Percentiles rank a stretch among this genome's conserved stretches.
Evolutionary conservation across 2,329 filamentous ascomycete genomes (phyloP).

Genomic region (Arthroderma sp.): DNA sequence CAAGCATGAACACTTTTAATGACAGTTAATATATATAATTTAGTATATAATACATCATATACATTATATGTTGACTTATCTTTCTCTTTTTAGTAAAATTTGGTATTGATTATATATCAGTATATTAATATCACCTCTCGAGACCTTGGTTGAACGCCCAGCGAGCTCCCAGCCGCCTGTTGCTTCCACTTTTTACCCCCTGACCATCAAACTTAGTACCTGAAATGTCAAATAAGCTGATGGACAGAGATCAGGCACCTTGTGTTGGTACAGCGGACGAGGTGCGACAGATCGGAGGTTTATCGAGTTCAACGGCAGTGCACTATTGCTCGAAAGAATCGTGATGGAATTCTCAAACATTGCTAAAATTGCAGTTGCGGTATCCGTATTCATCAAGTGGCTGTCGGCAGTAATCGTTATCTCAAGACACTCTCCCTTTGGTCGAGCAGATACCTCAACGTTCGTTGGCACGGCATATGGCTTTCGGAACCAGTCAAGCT

Average conservation of each 20-base stretch:
- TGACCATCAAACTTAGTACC: constrained; percentile 8
- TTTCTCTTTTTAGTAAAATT: too few relatives aligned
- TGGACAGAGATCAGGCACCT: constrained; percentile 6
- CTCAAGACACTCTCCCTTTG: constrained; percentile 2
- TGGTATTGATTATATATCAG: too few relatives aligned
- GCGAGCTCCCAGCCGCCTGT: background rate
- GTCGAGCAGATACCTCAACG: constrained; percentile 9
- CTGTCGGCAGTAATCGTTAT: constrained; percentile 7
- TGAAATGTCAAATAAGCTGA: constrained; percentile 10
- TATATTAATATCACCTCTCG: too few relatives aligned
- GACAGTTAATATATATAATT: too few relatives aligned
- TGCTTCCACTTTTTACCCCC: background rate
- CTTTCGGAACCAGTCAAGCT: constrained; percentile 10
- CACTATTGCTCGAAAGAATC: background rate
- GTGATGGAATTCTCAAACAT: constrained; percentile 5
- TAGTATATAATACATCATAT: too few relatives aligned
- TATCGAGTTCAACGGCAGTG: background rate
- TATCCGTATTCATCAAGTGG: background rate
- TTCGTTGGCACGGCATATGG: constrained; percentile 9
- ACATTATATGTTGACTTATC: too few relatives aligned
- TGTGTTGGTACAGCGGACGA: background rate
- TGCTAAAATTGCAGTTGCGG: background rate
- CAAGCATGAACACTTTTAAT: too few relatives aligned
- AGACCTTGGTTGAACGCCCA: too few relatives aligned
- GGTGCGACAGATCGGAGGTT: background rate